Conservation (phyloP, 352 stramenopile species). For the Pythium vanterpoolii region DNA sequence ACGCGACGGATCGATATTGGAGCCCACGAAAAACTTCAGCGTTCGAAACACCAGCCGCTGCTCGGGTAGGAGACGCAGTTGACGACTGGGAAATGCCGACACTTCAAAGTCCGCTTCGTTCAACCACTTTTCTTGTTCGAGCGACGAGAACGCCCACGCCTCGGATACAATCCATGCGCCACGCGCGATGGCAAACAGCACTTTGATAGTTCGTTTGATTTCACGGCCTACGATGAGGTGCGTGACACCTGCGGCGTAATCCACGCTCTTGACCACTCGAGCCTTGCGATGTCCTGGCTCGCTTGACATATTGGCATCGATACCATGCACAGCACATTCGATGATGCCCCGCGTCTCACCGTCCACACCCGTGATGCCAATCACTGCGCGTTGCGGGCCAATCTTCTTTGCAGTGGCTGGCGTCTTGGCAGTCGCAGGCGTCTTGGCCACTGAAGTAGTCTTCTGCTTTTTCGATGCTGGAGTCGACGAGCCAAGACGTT, state of each 20-base stretch:
- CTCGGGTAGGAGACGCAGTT: slow-evolving; percentile 39
- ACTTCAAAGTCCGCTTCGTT: slow-evolving; percentile 69
- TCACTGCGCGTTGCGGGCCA: slow-evolving; percentile 40
- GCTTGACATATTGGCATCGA: slow-evolving; percentile 58
- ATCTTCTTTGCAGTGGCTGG: slow-evolving; percentile 14
- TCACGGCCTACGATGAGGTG: slow-evolving; percentile 72
- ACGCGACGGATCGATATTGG: slow-evolving; percentile 67
- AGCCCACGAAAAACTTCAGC: slow-evolving; percentile 69
- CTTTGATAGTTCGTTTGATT: slow-evolving; percentile 78
- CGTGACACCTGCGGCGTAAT: slow-evolving; percentile 67
- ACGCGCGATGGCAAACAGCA: slow-evolving; percentile 78
- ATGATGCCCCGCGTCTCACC: slow-evolving; percentile 51
- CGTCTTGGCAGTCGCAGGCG: background rate
- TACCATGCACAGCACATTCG: slow-evolving; percentile 73
- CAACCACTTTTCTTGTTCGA: slow-evolving; percentile 72
- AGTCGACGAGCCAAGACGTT: slow-evolving; percentile 6
- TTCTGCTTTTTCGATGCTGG: slow-evolving; percentile 16
- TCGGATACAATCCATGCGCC: slow-evolving; percentile 81
- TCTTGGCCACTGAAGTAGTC: background rate
- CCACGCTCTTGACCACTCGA: slow-evolving; percentile 74
- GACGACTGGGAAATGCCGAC: slow-evolving; percentile 44
- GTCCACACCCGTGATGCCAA: slow-evolving; percentile 75
- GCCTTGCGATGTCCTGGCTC: slow-evolving; percentile 53
- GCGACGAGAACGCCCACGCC: slow-evolving; percentile 70
- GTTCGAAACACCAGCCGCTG: slow-evolving; percentile 54